Conservation (phyloP, 345 rosid species). For the Garcia nutans region DNA sequence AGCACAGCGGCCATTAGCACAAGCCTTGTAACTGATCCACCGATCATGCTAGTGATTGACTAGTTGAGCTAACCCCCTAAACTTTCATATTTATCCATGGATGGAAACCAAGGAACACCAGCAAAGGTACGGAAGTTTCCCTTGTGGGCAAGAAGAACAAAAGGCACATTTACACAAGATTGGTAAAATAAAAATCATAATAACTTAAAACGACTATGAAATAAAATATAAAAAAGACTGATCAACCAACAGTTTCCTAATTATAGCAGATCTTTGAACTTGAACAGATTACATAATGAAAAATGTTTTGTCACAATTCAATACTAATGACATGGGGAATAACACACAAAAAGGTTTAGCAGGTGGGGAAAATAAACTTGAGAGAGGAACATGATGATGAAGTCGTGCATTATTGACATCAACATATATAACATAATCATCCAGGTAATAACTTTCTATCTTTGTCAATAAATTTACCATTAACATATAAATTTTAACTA, state of each 20-base stretch:
- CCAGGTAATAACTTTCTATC: not conserved
- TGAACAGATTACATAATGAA: not conserved
- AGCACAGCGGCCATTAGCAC: not conserved
- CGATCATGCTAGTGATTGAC: not conserved
- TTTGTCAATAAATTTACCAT: not conserved
- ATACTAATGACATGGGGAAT: not conserved
- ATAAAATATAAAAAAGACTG: not conserved
- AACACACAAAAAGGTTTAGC: not conserved
- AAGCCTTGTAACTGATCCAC: not conserved
- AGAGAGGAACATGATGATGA: not conserved
- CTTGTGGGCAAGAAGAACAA: not conserved
- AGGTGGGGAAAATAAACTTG: not conserved
- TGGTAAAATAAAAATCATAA: not conserved
- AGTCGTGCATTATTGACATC: not conserved
- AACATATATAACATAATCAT: not conserved
- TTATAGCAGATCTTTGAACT: not conserved
- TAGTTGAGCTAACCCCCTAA: not conserved
- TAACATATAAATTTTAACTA: not conserved
- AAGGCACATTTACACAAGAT: not conserved
- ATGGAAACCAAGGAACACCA: not conserved
- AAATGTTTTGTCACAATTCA: not conserved
- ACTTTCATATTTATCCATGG: not conserved
- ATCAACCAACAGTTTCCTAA: not conserved
- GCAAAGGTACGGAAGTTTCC: not conserved
- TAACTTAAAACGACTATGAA: slow-evolving; percentile 1